Evolutionary conservation across 2,329 filamentous ascomycete genomes (phyloP), one percentile per base, ranked within the genome.

Genomic region (Penicillium sp.): DNA sequence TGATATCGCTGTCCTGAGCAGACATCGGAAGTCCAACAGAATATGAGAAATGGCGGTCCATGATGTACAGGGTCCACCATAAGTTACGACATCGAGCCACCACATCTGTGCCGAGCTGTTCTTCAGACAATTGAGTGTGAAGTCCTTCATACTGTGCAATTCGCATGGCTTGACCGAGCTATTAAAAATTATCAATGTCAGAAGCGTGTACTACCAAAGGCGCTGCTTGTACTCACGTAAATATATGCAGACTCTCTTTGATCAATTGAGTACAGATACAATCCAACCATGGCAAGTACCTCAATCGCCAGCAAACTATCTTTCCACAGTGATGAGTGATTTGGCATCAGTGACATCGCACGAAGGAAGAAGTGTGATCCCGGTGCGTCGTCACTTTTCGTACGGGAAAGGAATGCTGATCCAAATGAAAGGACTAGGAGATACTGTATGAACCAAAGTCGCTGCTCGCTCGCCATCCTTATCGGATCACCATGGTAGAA

Each of bases 21-120:
- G 67, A 68, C 66, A 74, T 74, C 0, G 74, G 74, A 5, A 75
- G 50, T 1, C 75, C 74, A 0, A 76, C 8, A 0, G 74, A 76
- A 0, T 70, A 72, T 0, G 72, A 76, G 34, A 77, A 72, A 21
- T 77, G 71, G 0, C 70, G 63, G 22, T 77, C 74, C 64, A 75
- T 72, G 14, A 74, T 73, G 34, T 76, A 76, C 2, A 75, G 47
- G 0, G 72, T 74, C 72, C 74, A 75, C 74, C 74, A 77, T 2
- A 77, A 59, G 50, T 71, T 68, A 0, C 73, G 72, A 36, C 72
- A 76, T 0, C 65, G 61, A 0, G 61, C 55, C 0, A 75, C 66
- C 0, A 67, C 71, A 13, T 67, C 64, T 5, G 55, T 39, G 0
- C 71, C 70, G 0, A 77, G 64, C 22, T 72, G 68, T 2, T 65